Conservation (phyloP, 345 rosid species). For the Syzygium grande region DNA sequence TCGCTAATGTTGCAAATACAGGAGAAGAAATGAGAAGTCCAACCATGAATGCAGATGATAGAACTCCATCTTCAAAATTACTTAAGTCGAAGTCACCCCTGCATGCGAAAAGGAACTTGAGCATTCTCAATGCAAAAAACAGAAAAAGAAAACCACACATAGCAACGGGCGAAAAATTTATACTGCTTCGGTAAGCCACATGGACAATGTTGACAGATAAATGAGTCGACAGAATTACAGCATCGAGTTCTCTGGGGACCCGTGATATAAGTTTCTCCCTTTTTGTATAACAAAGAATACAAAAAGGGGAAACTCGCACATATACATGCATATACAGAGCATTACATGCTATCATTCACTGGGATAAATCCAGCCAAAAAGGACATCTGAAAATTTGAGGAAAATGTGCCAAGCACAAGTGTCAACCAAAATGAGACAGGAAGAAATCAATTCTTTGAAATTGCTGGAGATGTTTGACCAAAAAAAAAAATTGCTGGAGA, state of each 20-base stretch:
- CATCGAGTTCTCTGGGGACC: background rate
- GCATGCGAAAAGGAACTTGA: background rate
- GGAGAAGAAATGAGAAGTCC: conserved; percentile 94
- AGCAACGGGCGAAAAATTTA: background rate
- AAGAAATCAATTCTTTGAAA: background rate
- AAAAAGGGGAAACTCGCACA: background rate
- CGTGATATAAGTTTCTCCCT: background rate
- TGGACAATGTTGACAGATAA: too few species aligned
- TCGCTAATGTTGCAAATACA: conserved; percentile 80
- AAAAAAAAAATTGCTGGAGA: background rate
- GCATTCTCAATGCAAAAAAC: background rate
- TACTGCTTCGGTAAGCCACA: background rate
- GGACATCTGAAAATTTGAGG: background rate
- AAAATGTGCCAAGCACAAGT: background rate
- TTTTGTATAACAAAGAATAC: too few species aligned
- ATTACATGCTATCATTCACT: background rate
- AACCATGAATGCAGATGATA: conserved; percentile 97
- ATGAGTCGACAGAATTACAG: background rate
- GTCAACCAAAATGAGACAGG: background rate
- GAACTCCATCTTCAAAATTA: conserved; percentile 85
- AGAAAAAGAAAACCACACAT: background rate
- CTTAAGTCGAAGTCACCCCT: conserved; percentile 80
- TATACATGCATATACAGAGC: background rate
- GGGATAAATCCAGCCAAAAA: background rate
- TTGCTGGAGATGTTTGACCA: background rate